These are phyloP conservation scores for Rubia tinctorum DNA, from an alignment of 305 asterid species.

Conservation along the genomic window DNA sequence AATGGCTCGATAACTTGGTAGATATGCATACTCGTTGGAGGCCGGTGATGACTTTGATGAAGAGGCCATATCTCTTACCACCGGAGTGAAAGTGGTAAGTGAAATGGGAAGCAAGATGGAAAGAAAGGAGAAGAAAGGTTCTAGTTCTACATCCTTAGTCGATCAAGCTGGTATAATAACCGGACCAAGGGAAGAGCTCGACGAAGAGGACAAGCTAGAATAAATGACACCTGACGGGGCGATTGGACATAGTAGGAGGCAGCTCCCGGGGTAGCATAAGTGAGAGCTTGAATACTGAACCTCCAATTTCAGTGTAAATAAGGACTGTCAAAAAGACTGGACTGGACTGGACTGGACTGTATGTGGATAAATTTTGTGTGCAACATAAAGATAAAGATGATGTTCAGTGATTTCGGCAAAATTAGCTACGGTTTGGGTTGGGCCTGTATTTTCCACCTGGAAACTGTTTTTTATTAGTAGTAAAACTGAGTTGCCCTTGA, in stretches of 20 bases:
- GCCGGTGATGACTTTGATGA: slow-evolving; percentile 31
- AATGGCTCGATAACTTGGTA: slow-evolving; percentile 5
- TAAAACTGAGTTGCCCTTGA: not conserved
- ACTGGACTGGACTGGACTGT: not conserved
- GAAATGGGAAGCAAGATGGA: slow-evolving; percentile 32
- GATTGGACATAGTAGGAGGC: not conserved
- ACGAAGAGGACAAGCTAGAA: slow-evolving; percentile 36
- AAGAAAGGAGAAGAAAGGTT: slow-evolving; percentile 33
- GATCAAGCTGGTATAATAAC: slow-evolving; percentile 12
- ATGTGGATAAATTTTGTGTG: not conserved
- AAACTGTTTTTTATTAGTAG: too few species aligned
- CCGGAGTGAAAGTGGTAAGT: slow-evolving; percentile 27
- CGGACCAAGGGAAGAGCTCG: slow-evolving; percentile 24
- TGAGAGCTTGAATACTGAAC: not conserved
- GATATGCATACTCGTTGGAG: slow-evolving; percentile 34
- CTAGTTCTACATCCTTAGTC: slow-evolving; percentile 13
- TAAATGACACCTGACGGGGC: slow-evolving; percentile 12
- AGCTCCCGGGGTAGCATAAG: not conserved
- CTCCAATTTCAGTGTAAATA: not conserved
- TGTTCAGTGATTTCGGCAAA: not conserved
- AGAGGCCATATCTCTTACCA: slow-evolving; percentile 36
- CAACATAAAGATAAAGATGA: not conserved
- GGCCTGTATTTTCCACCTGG: not conserved
- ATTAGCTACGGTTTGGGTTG: not conserved
- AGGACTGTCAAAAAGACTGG: not conserved